Evolutionary conservation across 176 grass and related monocot genomes (phyloP).

Genomic region (Oryza australiensis): DNA sequence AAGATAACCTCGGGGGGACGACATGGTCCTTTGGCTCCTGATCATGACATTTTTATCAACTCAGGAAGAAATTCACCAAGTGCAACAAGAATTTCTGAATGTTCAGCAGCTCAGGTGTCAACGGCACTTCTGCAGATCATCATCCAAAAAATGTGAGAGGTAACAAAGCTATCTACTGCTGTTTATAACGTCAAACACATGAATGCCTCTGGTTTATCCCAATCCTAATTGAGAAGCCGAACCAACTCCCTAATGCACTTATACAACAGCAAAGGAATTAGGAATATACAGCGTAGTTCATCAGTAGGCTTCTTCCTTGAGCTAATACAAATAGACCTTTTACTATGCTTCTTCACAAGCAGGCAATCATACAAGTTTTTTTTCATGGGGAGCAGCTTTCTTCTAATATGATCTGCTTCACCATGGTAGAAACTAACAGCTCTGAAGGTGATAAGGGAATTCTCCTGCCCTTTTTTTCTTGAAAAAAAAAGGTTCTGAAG

Average conservation of each 20-base stretch:
- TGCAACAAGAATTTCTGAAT: neutral
- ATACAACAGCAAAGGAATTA: conserved; percentile 30
- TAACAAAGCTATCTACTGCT: conserved; percentile 17
- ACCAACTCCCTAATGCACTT: conserved; percentile 36
- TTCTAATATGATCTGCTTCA: conserved; percentile 25
- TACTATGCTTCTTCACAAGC: too few species aligned
- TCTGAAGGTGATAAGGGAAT: neutral
- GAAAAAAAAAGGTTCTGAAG: neutral
- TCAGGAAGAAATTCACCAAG: neutral
- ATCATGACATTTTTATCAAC: neutral
- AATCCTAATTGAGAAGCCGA: conserved; percentile 28
- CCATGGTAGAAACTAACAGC: neutral
- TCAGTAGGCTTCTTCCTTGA: neutral
- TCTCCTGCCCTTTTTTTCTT: neutral
- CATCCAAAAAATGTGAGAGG: neutral
- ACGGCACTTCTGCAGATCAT: neutral
- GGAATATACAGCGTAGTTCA: conserved; percentile 13
- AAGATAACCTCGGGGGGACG: too few species aligned
- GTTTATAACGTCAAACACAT: conserved; percentile 13
- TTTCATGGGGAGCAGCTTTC: conserved; percentile 20
- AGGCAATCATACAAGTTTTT: conserved; percentile 32
- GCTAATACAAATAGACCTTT: too few species aligned
- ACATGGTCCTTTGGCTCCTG: too few species aligned
- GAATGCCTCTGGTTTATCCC: neutral
- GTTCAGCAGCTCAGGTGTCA: neutral